Conservation (phyloP, 192 early-diverging fungal species). For the Geranomyces michiganensis region DNA sequence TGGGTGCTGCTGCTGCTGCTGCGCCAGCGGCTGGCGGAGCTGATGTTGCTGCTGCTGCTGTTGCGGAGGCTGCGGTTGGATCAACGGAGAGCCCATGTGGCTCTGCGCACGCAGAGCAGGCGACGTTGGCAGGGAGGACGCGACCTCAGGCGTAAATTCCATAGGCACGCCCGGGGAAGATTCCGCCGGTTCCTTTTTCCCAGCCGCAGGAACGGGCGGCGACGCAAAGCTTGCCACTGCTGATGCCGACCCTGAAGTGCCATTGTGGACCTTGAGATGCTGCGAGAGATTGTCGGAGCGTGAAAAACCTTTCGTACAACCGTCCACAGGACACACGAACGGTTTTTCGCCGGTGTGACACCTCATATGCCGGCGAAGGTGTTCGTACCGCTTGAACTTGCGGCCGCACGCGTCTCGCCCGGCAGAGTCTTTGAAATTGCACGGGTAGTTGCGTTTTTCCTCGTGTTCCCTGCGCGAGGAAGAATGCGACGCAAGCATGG, state of each 20-base stretch:
- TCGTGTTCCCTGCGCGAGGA: constrained; percentile 14
- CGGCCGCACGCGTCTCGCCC: constrained; percentile 34
- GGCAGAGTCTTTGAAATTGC: constrained; percentile 26
- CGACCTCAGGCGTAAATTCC: constrained; percentile 4
- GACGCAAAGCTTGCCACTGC: not conserved
- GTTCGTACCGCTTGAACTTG: constrained; percentile 75
- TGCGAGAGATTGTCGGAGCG: constrained; percentile 66
- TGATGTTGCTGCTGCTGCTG: not conserved
- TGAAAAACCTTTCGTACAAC: constrained; percentile 64
- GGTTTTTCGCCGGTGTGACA: constrained; percentile 67
- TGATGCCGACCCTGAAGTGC: not conserved
- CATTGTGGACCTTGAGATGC: constrained; percentile 52
- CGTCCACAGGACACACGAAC: constrained; percentile 55
- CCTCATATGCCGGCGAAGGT: constrained; percentile 76
- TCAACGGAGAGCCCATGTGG: constrained; percentile 1
- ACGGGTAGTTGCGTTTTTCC: constrained; percentile 37
- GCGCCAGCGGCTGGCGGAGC: not conserved
- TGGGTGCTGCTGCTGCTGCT: not conserved
- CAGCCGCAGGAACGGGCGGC: not conserved
- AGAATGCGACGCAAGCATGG: not conserved
- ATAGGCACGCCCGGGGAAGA: not conserved
- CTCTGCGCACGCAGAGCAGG: not conserved
- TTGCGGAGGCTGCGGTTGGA: not conserved
- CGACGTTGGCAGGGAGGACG: not conserved
- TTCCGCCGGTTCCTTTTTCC: not conserved